Percentiles rank a stretch among this genome's conserved stretches.
phyloP scores from a whole-genome alignment of 345 rosid species.

The Pelargonium nanum region DNA sequence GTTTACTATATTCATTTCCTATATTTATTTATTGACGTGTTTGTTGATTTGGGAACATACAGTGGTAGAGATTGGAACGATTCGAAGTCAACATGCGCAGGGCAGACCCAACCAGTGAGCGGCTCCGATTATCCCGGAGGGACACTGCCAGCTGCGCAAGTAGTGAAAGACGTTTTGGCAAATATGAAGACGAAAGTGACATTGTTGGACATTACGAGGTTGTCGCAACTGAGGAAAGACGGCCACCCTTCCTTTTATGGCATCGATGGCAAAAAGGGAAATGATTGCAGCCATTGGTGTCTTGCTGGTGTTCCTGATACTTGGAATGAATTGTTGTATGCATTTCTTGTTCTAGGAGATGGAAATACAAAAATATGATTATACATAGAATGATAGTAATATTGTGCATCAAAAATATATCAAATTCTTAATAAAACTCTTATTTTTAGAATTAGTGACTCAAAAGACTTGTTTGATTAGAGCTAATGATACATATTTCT shows the following conservation, averaged over 20 bases:
- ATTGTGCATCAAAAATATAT: too few species aligned
- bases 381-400: too few species aligned
- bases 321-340: background rate
- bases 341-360: background rate
- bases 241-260: slow-evolving; percentile 65
- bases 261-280: slow-evolving; percentile 17
- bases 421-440: too few species aligned
- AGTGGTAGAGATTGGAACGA: background rate
- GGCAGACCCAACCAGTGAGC: background rate
- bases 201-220: background rate
- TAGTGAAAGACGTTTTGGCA: background rate
- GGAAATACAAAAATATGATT: too few species aligned
- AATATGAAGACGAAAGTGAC: background rate
- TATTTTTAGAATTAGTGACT: too few species aligned
- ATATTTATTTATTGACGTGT: too few species aligned
- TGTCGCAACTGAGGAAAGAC: slow-evolving; percentile 52
- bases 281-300: slow-evolving; percentile 17
- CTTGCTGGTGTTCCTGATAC: background rate
- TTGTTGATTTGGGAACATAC: too few species aligned
- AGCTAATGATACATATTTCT: too few species aligned
- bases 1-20: too few species aligned
- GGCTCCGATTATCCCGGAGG: background rate
- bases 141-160: background rate
- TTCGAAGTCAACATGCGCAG: background rate
- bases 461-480: too few species aligned